Conservation (phyloP, 805 yeast genomes). For the Saccharomyces kudriavzevii region DNA sequence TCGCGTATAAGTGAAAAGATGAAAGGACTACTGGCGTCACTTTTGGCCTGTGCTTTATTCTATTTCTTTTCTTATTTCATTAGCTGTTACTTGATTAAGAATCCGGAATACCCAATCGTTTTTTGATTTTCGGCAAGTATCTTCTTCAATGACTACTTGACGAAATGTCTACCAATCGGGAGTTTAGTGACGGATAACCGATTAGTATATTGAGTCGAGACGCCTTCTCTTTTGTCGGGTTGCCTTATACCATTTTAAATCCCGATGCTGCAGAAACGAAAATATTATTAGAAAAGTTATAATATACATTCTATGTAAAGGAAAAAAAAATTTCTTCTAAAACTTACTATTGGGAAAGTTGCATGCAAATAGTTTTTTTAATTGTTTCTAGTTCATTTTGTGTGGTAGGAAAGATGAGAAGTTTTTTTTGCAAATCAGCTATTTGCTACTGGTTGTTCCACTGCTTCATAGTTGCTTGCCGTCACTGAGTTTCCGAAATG, state of each 20-base stretch:
- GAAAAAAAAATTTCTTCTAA: not conserved
- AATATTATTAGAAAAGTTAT: not conserved
- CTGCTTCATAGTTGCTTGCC: not conserved
- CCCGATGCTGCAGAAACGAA: not conserved
- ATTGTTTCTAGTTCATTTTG: not conserved
- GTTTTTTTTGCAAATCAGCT: not conserved
- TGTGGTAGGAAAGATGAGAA: not conserved
- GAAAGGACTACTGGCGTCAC: conserved; percentile 14
- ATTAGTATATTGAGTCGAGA: not conserved
- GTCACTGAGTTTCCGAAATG: conserved; percentile 8
- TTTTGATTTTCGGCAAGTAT: conserved; percentile 1
- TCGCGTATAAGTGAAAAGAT: conserved; percentile 12
- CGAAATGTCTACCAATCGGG: not conserved
- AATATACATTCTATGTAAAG: not conserved
- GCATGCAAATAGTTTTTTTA: conserved; percentile 10
- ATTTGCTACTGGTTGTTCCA: not conserved
- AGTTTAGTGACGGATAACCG: too few relatives aligned
- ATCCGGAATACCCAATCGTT: conserved; percentile 24
- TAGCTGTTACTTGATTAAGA: conserved; percentile 22
- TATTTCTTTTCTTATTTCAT: conserved; percentile 20
- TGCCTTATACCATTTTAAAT: not conserved
- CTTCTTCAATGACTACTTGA: not conserved
- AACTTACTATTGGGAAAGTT: not conserved
- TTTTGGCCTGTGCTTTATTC: conserved; percentile 11
- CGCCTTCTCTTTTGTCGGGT: not conserved